phyloP scores from a whole-genome alignment of 176 grass and related monocot genomes.

The Paspalum vaginatum region DNA sequence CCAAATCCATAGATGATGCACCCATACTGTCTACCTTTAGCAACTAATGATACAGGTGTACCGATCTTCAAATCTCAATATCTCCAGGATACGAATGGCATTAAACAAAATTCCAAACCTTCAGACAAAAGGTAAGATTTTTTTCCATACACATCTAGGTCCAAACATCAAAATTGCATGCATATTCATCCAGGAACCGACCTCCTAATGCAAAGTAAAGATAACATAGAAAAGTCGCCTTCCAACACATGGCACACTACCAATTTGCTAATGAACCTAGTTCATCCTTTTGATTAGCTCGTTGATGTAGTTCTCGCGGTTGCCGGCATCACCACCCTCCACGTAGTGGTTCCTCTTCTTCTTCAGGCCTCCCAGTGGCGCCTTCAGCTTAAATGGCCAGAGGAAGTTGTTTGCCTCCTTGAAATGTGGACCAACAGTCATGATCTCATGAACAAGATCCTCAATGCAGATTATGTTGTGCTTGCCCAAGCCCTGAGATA shows the following conservation, averaged over 20 bases:
- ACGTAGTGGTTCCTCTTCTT: constrained; percentile 96
- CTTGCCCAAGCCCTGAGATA: constrained; percentile 63
- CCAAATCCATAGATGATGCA: not conserved
- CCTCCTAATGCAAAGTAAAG: constrained; percentile 36
- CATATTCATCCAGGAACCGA: constrained; percentile 30
- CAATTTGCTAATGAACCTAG: constrained; percentile 37
- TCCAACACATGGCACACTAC: not conserved
- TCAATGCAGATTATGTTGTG: constrained; percentile 80
- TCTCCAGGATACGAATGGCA: not conserved
- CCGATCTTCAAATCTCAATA: not conserved
- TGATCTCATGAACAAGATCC: constrained; percentile 88
- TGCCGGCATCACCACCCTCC: constrained; percentile 89
- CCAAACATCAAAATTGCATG: constrained; percentile 48
- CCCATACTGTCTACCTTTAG: not conserved
- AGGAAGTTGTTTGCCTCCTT: constrained; percentile 98
- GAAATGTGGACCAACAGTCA: constrained; percentile 85
- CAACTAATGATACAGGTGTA: not conserved
- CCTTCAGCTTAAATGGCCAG: constrained; percentile 90
- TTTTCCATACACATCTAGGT: constrained; percentile 15
- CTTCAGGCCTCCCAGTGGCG: constrained; percentile 72
- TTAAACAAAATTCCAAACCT: not conserved
- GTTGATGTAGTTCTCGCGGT: constrained; percentile 90
- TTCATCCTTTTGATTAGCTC: constrained; percentile 95
- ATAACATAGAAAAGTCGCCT: constrained; percentile 3
- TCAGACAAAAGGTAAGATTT: not conserved